Conservation (phyloP, 2,329 filamentous ascomycete genomes). For the Rutstroemia sydowiana region DNA sequence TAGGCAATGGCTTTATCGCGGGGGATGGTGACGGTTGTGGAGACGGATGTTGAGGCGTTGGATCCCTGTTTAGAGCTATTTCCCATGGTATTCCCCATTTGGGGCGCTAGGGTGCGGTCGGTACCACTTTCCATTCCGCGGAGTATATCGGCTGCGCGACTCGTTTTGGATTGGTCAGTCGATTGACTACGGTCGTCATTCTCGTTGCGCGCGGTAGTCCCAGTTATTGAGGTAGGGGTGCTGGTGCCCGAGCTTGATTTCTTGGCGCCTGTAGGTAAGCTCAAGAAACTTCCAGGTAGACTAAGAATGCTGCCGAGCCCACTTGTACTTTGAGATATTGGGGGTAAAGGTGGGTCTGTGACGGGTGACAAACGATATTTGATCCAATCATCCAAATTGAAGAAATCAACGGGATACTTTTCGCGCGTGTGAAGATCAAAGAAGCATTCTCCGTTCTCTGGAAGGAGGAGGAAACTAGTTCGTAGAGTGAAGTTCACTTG, state of each 20-base stretch:
- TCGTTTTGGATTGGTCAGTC: slow-evolving; percentile 20
- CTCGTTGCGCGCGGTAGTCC: slow-evolving; percentile 16
- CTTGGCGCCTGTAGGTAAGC: slow-evolving; percentile 26
- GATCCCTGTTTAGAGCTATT: slow-evolving; percentile 17
- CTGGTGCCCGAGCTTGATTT: slow-evolving; percentile 14
- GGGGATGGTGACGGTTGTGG: slow-evolving; percentile 28
- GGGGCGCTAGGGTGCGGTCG: slow-evolving; percentile 25
- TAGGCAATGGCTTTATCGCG: slow-evolving; percentile 47
- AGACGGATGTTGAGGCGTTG: slow-evolving; percentile 24
- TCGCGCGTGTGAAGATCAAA: slow-evolving; percentile 69
- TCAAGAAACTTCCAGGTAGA: slow-evolving; percentile 23
- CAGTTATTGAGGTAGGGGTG: slow-evolving; percentile 12
- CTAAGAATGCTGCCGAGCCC: slow-evolving; percentile 34
- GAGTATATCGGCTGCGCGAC: slow-evolving; percentile 21
- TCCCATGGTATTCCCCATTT: slow-evolving; percentile 21
- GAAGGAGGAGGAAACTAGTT: slow-evolving; percentile 77
- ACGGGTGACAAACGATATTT: slow-evolving; percentile 73
- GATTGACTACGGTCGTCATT: slow-evolving; percentile 18
- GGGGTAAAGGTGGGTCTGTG: slow-evolving; percentile 57
- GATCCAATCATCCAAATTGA: slow-evolving; percentile 71
- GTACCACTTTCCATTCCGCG: slow-evolving; percentile 21
- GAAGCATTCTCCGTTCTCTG: slow-evolving; percentile 82
- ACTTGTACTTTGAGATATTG: slow-evolving; percentile 31
- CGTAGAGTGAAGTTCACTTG: slow-evolving; percentile 90
- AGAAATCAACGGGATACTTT: slow-evolving; percentile 78